phyloP scores from a whole-genome alignment of 768 basidiomycete genomes.

The Tricholoma saponaceum region DNA sequence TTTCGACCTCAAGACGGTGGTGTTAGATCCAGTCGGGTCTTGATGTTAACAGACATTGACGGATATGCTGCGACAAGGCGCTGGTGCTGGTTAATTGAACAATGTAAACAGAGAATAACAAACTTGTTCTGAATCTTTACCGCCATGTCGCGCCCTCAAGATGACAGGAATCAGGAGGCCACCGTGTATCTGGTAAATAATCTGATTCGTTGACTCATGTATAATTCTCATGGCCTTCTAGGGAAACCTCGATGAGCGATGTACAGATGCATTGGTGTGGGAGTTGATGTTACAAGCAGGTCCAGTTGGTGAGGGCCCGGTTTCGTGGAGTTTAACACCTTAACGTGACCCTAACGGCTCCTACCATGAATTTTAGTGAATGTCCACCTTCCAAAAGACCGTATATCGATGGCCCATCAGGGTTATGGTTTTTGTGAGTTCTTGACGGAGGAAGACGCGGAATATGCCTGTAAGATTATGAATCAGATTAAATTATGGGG shows the following conservation, averaged over 20 bases:
- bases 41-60: no score
- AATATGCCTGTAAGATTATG: conserved; percentile 99
- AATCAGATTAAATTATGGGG: conserved; percentile 99
- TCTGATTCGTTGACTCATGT: conserved; percentile 1
- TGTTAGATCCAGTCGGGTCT: no score
- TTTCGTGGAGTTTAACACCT: conserved; percentile 10
- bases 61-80: no score
- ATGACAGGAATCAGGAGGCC: conserved; percentile 89
- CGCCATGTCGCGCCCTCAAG: conserved; percentile 67
- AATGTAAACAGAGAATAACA: conserved; percentile 11
- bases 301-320: conserved; percentile 93
- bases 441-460: conserved; percentile 96
- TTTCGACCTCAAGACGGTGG: no score
- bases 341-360: not conserved
- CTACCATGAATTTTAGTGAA: conserved; percentile 56
- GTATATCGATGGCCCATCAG: conserved; percentile 97
- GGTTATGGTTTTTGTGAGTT: conserved; percentile 99
- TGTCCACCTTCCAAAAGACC: conserved; percentile 97
- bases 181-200: conserved; percentile 74
- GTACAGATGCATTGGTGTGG: conserved; percentile 92
- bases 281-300: conserved; percentile 99
- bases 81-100: no score
- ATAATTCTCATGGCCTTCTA: conserved; percentile 23
- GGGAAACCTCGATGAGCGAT: conserved; percentile 97
- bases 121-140: not conserved